Evolutionary conservation across 169 alveolate species (phyloP).

Genomic region (Cryptosporidium baileyi): DNA sequence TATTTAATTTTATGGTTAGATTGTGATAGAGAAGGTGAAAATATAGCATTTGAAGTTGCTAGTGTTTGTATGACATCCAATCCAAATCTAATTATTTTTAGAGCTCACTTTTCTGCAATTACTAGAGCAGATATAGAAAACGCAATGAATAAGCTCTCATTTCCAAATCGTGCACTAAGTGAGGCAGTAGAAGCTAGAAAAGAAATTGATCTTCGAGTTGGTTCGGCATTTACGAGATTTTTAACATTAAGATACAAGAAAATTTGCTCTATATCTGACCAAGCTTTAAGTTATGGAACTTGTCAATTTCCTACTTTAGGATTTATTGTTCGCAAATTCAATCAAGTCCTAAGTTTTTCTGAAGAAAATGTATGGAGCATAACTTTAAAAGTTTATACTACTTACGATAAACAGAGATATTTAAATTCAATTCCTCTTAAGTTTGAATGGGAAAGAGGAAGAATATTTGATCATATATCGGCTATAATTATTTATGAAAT

Average conservation of each 20-base stretch:
- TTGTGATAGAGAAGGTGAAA: constrained; percentile 97
- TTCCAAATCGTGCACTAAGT: constrained; percentile 86
- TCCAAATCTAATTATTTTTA: constrained; percentile 74
- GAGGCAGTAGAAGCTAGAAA: constrained; percentile 92
- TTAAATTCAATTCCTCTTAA: constrained; percentile 16
- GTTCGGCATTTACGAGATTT: constrained; percentile 93
- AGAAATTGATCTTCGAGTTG: constrained; percentile 93
- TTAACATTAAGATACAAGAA: constrained; percentile 84
- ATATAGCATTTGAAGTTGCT: constrained; percentile 93
- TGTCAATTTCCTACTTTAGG: constrained; percentile 99
- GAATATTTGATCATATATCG: constrained; percentile 80
- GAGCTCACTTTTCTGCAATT: constrained; percentile 94
- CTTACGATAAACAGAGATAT: constrained; percentile 27
- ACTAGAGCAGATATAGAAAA: constrained; percentile 85
- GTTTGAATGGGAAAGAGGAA: constrained; percentile 83
- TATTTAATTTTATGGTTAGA: constrained; percentile 89
- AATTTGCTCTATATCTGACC: constrained; percentile 51
- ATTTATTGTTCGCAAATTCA: constrained; percentile 92
- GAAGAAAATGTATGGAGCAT: constrained; percentile 93
- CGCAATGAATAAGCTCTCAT: constrained; percentile 83
- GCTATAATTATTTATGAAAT: constrained; percentile 65
- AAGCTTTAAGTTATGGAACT: constrained; percentile 94
- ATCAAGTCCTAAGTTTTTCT: constrained; percentile 87
- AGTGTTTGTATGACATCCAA: constrained; percentile 77
- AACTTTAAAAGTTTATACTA: constrained; percentile 70